Conservation (phyloP, 371 early-diverging fungal species). For the Circinella minor region DNA sequence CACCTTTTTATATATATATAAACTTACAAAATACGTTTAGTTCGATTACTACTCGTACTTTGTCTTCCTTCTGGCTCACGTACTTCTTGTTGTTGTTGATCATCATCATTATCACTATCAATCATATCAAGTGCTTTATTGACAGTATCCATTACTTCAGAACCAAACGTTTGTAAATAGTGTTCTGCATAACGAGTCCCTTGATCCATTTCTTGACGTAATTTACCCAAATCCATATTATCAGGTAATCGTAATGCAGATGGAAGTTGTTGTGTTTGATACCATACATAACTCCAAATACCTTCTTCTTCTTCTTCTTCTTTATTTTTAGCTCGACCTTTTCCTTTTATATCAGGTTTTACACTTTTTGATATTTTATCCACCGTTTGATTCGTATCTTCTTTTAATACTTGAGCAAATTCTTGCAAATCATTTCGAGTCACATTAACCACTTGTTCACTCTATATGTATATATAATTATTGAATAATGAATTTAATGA, state of each 20-base stretch:
- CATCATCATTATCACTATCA: conserved; percentile 35
- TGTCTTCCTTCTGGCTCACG: background rate
- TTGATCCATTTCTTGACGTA: conserved; percentile 45
- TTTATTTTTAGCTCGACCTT: conserved; percentile 16
- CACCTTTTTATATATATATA: no score
- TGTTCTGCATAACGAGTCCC: conserved; percentile 56
- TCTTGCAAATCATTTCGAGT: conserved; percentile 52
- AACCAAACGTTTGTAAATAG: conserved; percentile 51
- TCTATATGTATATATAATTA: conserved; percentile 26
- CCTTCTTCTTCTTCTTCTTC: conserved; percentile 15
- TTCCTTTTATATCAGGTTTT: conserved; percentile 15
- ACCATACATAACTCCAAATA: conserved; percentile 9
- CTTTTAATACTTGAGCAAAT: conserved; percentile 46
- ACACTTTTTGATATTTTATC: conserved; percentile 24
- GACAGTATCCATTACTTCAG: conserved; percentile 43
- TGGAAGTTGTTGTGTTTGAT: conserved; percentile 6
- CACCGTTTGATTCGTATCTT: conserved; percentile 35
- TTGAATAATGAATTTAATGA: background rate
- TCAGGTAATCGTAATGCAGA: conserved; percentile 44
- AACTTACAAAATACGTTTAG: conserved; percentile 36
- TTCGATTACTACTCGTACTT: conserved; percentile 15
- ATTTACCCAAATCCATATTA: conserved; percentile 42
- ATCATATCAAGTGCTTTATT: conserved; percentile 43
- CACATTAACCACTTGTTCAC: conserved; percentile 53
- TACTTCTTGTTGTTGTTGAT: conserved; percentile 7